Conservation (phyloP, 2,329 filamentous ascomycete species). For the Aspergillus candidus region DNA sequence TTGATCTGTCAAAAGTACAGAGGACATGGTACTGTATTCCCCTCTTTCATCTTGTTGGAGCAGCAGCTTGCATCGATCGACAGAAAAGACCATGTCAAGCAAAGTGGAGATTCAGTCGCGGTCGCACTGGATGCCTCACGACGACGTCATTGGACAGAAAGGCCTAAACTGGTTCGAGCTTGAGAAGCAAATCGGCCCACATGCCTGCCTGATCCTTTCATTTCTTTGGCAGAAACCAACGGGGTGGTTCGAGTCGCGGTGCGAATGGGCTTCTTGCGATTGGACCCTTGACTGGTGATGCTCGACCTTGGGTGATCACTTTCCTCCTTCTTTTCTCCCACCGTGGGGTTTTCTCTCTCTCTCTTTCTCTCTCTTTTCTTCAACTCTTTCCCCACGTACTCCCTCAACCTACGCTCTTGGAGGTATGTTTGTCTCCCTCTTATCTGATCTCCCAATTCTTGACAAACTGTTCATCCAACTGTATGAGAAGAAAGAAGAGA, state of each 20-base stretch:
- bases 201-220: conserved; percentile 13
- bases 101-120: not conserved
- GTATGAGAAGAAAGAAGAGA: no score
- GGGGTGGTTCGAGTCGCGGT: not conserved
- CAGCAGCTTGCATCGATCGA: not conserved
- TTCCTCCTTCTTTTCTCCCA: not conserved
- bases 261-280: not conserved
- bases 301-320: not conserved
- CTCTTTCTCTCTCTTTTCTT: conserved; percentile 1
- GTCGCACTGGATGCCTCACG: conserved; percentile 16
- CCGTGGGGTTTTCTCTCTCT: not conserved
- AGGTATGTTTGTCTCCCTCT: conserved; percentile 3
- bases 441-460: not conserved
- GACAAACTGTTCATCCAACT: no score
- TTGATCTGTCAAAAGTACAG: no score
- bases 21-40: not conserved
- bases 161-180: conserved; percentile 13
- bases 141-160: conserved; percentile 25
- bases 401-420: conserved; percentile 1
- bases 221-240: conserved; percentile 4
- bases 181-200: conserved; percentile 16
- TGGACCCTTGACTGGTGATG: not conserved
- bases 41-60: not conserved
- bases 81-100: no score
- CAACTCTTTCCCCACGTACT: conserved; percentile 3